Conservation (phyloP, 2,329 filamentous ascomycete species). For the Apiospora sp. region DNA sequence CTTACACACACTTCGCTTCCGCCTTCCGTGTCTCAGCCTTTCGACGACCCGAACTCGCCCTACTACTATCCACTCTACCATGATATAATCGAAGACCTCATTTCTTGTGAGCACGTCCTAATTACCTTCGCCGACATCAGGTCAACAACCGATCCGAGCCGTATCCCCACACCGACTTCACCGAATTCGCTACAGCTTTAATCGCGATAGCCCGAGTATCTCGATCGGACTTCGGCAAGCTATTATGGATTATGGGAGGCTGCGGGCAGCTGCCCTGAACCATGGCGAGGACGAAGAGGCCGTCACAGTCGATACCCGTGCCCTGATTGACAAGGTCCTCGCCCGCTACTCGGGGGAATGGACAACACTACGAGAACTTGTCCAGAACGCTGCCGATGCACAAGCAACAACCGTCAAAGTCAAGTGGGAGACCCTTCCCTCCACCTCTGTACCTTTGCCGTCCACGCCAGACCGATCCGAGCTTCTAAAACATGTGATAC, state of each 20-base stretch:
- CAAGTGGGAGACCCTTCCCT: slow-evolving; percentile 90
- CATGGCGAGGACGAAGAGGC: slow-evolving; percentile 93
- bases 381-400: slow-evolving; percentile 98
- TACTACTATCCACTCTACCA: background rate
- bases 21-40: slow-evolving; percentile 12
- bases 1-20: slow-evolving; percentile 7
- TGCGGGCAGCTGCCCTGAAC: slow-evolving; percentile 86
- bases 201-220: background rate
- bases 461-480: slow-evolving; percentile 71
- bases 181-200: background rate
- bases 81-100: background rate
- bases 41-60: background rate
- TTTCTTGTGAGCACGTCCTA: background rate
- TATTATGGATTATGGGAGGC: slow-evolving; percentile 74
- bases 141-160: background rate
- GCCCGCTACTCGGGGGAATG: slow-evolving; percentile 97
- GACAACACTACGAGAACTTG: slow-evolving; percentile 87
- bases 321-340: slow-evolving; percentile 96
- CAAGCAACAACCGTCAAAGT: slow-evolving; percentile 89
- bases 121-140: background rate
- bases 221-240: background rate
- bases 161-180: background rate
- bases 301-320: slow-evolving; percentile 96
- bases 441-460: slow-evolving; percentile 76
- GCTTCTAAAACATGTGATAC: slow-evolving; percentile 81